Base-by-base conservation (phyloP, 2,329 filamentous ascomycete species). In the Colletotrichum truncatum region DNA sequence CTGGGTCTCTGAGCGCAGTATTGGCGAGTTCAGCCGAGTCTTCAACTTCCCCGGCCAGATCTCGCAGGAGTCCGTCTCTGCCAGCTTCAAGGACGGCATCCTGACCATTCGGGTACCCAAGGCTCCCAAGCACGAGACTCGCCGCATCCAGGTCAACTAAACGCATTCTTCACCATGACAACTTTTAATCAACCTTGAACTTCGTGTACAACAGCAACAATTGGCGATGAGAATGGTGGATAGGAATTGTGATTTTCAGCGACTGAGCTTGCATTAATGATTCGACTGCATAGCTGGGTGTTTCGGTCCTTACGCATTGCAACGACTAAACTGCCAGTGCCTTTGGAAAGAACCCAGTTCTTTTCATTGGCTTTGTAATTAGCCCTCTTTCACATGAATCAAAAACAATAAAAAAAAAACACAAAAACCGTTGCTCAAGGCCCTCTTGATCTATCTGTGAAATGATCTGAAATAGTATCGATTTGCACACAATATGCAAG, bases 31-130 rank as follows among this genome's bases (percentile, higher is more conserved):
- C 79, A 83, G 86, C 51, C 86, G 91, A 68, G 87, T 83, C 64
- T 93, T 93, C 80, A 86, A 81, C 75, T 93, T 93, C 81, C 88
- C 90, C 1, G 78, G 78, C 55, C 85, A 84, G 26, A 84, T 93
- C 66, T 87, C 91, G 72, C 84, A 87, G 71, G 86, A 89, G 14
- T 78, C 72, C 3, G 90, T 93, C 59, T 81, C 77, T 45, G 91
- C 91, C 52, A 82, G 74, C 57, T 85, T 93, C 70, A 85, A 87
- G 76, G 85, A 92, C 66, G 91, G 91, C 26, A 82, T 92, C 68
- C 80, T 93, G 69, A 86, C 76, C 70, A 82, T 93, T 64, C 73
- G 81, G 25, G 85, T 93, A 16, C 91, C 91, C 53, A 93, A 91
- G 83, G 85, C 86, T 23, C 86, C 84, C 79, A 88, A 86, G 82